phyloP scores from a whole-genome alignment of 2,329 filamentous ascomycete species.

The Nemania sp. region DNA sequence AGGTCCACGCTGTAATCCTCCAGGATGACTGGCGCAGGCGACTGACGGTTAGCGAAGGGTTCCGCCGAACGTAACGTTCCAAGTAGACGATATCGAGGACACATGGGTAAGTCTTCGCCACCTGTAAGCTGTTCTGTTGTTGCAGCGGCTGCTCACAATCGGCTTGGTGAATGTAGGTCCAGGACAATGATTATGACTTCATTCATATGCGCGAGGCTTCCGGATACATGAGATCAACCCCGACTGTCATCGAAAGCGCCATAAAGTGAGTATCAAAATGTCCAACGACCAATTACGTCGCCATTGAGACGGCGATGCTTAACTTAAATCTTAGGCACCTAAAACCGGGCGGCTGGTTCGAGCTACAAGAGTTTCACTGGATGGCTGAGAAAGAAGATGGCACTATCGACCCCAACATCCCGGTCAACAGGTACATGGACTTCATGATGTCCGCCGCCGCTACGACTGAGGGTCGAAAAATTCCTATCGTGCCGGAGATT shows the following conservation, averaged over 20 bases:
- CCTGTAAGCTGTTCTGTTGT: background rate
- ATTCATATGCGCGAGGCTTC: constrained; percentile 32
- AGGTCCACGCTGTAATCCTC: constrained; percentile 11
- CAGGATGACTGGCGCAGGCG: constrained; percentile 5
- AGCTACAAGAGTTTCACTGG: constrained; percentile 38
- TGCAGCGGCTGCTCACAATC: constrained; percentile 5
- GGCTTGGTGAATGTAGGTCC: constrained; percentile 15
- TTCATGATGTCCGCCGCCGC: constrained; percentile 36
- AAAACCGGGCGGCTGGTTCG: constrained; percentile 38
- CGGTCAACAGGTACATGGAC: constrained; percentile 38
- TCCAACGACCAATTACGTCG: background rate
- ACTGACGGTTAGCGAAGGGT: constrained; percentile 23
- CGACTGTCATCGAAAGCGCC: constrained; percentile 25
- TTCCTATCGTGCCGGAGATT: constrained; percentile 38
- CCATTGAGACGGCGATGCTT: constrained; percentile 5
- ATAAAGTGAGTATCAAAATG: constrained; percentile 25
- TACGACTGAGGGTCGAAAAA: constrained; percentile 38
- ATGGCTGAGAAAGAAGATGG: constrained; percentile 34
- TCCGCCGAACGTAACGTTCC: constrained; percentile 31
- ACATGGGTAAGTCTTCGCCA: constrained; percentile 26
- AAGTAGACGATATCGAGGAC: constrained; percentile 33
- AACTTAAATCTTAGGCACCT: constrained; percentile 26
- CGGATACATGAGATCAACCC: constrained; percentile 27
- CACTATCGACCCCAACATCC: constrained; percentile 32
- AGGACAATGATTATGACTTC: constrained; percentile 30